Evolutionary conservation across 2,329 filamentous ascomycete species (phyloP).

Genomic region (Sporothrix humicola): DNA sequence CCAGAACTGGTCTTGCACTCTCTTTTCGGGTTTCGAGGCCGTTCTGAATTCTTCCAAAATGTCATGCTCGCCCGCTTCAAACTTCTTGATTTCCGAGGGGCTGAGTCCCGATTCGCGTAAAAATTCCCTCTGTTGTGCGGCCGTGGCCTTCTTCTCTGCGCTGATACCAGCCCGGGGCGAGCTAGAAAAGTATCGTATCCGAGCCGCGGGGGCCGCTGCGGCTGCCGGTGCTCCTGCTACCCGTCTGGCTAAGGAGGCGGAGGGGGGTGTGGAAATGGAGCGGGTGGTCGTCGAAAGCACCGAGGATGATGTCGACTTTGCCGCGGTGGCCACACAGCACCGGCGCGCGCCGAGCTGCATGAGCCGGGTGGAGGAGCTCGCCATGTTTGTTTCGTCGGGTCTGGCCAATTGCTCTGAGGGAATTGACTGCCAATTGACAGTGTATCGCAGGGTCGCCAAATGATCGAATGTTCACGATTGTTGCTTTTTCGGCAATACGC

Average conservation of each 20-base stretch:
- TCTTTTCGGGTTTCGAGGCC: slow-evolving; percentile 9
- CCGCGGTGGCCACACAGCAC: slow-evolving; percentile 40
- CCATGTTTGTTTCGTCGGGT: background rate
- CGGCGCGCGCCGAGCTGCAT: slow-evolving; percentile 50
- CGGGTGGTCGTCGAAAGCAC: background rate
- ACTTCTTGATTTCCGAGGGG: background rate
- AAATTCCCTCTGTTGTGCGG: too few species aligned
- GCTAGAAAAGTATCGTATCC: slow-evolving; percentile 30
- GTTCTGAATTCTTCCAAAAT: background rate
- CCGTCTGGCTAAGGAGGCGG: background rate
- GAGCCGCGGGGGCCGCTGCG: background rate
- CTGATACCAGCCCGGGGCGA: slow-evolving; percentile 10
- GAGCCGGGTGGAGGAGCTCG: slow-evolving; percentile 51
- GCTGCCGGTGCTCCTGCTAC: slow-evolving; percentile 7
- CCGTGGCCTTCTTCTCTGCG: too few species aligned
- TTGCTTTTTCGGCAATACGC: slow-evolving; percentile 19
- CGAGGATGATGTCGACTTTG: slow-evolving; percentile 10
- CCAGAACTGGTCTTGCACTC: slow-evolving; percentile 53
- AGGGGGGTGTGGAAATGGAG: background rate
- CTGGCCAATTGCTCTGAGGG: background rate
- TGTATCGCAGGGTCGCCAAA: slow-evolving; percentile 18
- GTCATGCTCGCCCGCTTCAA: background rate
- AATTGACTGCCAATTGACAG: background rate
- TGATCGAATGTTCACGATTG: slow-evolving; percentile 15
- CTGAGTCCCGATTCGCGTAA: background rate